Evolutionary conservation across 257 asterid species (phyloP), one percentile per base, ranked within the genome.

Genomic region (Ophiorrhiza pumila): DNA sequence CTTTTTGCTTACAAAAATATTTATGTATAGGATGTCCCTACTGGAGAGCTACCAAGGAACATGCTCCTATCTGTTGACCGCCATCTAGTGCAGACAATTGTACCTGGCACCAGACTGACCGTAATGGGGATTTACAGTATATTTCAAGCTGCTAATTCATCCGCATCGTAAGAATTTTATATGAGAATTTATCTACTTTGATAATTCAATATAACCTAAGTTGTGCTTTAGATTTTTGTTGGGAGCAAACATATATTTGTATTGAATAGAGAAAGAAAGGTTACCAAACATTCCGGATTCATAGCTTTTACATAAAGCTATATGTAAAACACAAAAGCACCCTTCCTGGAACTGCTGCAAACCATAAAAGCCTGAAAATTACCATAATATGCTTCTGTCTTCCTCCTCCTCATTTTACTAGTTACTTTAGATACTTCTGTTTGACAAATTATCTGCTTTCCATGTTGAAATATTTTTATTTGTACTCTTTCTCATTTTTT

Each of bases 81-180:
- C 63, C 99, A 92, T 83, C 95, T 95, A 71, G 99, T 92, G 82
- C 99, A 95, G 84, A 91, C 99, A 78, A 92, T 95, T 81, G 99
- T 95, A 76, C 99, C 99, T 62, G 99, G 98, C 68, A 91, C 96
- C 56, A 95, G 99, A 84, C 82, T 95, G 84, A 90, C 98, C 65
- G 79, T 95, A 63, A 87, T 95, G 96, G 99, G 99, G 43, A 95
- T 95, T 66, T 95, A 90, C 84, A 95, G 99, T 63, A 87, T 95
- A 73, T 95, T 92, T 75, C 99, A 95, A 78, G 95, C 98, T 75
- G 82, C 97, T 67, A 95, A 92, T 78, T 86, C 99, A 73, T 85
- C 92, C 18, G 70, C 93, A 43, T 81, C 90, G 99, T 95, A 90
- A 86, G 96, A 71, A 32, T 65, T 71, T 71, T 29, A 12, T 37